Evolutionary conservation across 1,139 yeast species (phyloP), one percentile per base, ranked within the genome.

Genomic region (Groenewaldozyma auringiensis): DNA sequence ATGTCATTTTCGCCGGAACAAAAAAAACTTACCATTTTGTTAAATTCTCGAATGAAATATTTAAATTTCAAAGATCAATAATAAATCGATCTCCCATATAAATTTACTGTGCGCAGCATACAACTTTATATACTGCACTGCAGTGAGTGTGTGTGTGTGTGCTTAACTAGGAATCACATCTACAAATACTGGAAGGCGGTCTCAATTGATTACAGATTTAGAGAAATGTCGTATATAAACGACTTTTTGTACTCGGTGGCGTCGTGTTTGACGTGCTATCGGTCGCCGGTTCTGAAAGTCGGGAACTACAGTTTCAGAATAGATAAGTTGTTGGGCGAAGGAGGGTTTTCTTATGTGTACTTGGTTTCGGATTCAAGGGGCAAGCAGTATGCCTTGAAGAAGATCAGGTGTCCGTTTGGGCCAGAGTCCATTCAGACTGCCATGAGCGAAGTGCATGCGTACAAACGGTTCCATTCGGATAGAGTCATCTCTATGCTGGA

Each of bases 311-410:
- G 58, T 45, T 64, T 66, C 53, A 55, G 57, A 41, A 82, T 89
- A n/a, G 66, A 79, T 43, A 75, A 78, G 50, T 71, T 89, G 20
- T 67, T 89, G 4, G 95, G 95, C 8, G 96, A 88, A 66, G 95
- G 95, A 1, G 95, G 94, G 4, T 84, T 84, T 59, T 81, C 94
- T 1, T 87, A 83, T 57, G 95, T 87, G n/a, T 89, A 89, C 59
- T 69, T 87, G 33, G 95, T 87, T 6, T 72, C 74, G 54, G 72
- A 78, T 31, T 63, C 67, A 48, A 68, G 69, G 41, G 73, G 74
- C 44, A 71, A 78, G 25, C 60, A 68, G 21, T 84, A 77, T 58
- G 96, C 96, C 2, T 66, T 89, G 57, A 88, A 89, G 67, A 83
- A 85, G 68, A 85, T 87, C 46, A 70, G 89, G 50, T 88, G 96